Evolutionary conservation across 1,284 basidiomycete genomes (phyloP).

Genomic region (Apiotrichum mycotoxinovorans): DNA sequence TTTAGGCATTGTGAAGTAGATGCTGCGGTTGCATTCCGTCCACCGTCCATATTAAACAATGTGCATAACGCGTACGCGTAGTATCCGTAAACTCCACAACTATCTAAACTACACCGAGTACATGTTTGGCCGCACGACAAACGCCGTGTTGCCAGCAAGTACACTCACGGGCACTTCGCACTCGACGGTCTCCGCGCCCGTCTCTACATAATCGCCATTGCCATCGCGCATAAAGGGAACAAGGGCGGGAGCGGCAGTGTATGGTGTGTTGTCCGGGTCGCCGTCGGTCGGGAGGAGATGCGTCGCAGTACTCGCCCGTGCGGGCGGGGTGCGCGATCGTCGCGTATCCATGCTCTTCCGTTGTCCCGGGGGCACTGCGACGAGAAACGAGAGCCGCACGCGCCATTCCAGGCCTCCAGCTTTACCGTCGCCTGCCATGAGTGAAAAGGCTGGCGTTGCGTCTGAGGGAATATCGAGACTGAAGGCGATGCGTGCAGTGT

Average conservation of each 20-base stretch:
- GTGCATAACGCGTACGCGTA: too few relatives aligned
- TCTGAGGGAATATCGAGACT: constrained; percentile 84
- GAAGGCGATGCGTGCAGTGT: constrained; percentile 71
- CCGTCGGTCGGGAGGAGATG: constrained; percentile 22
- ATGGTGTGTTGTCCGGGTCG: constrained; percentile 21
- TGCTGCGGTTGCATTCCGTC: too few relatives aligned
- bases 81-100: too few relatives aligned
- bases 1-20: too few relatives aligned
- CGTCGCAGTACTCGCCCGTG: constrained; percentile 65
- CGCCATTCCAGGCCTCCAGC: constrained; percentile 79
- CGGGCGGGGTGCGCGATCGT: constrained; percentile 50
- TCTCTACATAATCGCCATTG: constrained; percentile 46
- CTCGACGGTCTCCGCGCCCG: constrained; percentile 75
- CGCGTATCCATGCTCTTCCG: constrained; percentile 36
- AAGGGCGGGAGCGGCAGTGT: constrained; percentile 55
- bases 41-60: too few relatives aligned
- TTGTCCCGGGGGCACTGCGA: constrained; percentile 57
- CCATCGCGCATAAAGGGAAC: constrained; percentile 54
- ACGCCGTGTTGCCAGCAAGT: constrained; percentile 83
- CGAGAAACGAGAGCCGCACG: constrained; percentile 72
- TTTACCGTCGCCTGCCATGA: constrained; percentile 51
- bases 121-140: constrained; percentile 49
- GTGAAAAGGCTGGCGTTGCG: constrained; percentile 71
- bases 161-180: constrained; percentile 85
- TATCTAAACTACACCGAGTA: constrained; percentile 16